Base-by-base conservation (phyloP, 2,329 filamentous ascomycete species). In the Acarospora socialis region DNA sequence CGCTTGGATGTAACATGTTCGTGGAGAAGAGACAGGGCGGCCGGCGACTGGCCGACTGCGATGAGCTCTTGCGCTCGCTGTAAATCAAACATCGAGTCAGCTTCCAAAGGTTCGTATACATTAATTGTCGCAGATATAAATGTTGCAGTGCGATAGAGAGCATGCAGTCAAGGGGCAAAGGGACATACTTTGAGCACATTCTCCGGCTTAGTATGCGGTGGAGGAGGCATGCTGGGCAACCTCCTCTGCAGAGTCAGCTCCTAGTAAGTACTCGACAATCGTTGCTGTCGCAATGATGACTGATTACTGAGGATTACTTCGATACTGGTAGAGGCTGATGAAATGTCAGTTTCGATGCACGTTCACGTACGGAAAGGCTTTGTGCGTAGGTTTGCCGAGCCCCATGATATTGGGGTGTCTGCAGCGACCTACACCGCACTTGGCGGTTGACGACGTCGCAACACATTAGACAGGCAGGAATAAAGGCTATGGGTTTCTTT, bases 1-100 rank as follows among this genome's bases (percentile, higher is more conserved):
- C 90, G 74, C 70, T 98, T 98, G 46, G 83, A 94, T 50, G 84
- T 93, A 66, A 95, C 84, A 76, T 98, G 90, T 70, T 98, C 90
- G 68, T 95, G 90, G 42, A 98, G 79, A 52, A 95, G 77, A 52
- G 78, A 84, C 57, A 98, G 70, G 56, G 90, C 90, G 52, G 90
- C 87, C 50, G 81, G 74, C 48, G 81, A 70, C 73, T 98, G 90
- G 57, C 81, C 80, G 54, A 98, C 90, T 55, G 84, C 90, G 66
- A 95, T 94, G 63, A 98, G 82, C 70, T 98, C 90, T 63, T 95
- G 80, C 43, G 90, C 90, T 60, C 90, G 77, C 75, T 75, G 43
- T 43, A 49, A 29, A 37, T 26, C 25, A 26, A 34, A 35, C 36
- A 29, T 35, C 34, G 14, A 29, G 37, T 32, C 28, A 31, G 43